Percentiles rank a stretch among this genome's conserved stretches.
Conservation (phyloP, 768 basidiomycete species). For the Boletellus ananas region DNA sequence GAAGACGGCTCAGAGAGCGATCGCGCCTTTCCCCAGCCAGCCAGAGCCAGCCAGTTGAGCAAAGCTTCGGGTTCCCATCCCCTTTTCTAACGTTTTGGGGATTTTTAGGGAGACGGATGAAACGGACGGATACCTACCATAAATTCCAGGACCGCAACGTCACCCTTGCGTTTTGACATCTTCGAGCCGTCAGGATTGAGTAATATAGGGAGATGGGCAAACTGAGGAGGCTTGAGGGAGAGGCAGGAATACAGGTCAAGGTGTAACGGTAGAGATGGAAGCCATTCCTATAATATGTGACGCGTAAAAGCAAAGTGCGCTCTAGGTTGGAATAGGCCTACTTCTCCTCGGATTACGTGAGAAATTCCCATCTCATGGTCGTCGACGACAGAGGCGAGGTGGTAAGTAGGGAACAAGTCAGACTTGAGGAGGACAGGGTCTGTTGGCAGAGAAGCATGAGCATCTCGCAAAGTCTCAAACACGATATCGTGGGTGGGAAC, state of each 20-base stretch:
- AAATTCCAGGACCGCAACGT: constrained; percentile 83
- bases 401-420: constrained; percentile 93
- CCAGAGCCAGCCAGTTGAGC: constrained; percentile 89
- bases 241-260: constrained; percentile 84
- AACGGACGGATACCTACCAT: constrained; percentile 48
- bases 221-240: constrained; percentile 66
- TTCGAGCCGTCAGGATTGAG: constrained; percentile 89
- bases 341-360: constrained; percentile 94
- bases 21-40: constrained; percentile 80
- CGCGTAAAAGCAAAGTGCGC: neutral
- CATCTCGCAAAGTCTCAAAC: constrained; percentile 71
- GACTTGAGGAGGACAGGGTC: constrained; percentile 92
- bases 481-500: constrained; percentile 61
- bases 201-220: constrained; percentile 88
- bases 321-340: constrained; percentile 24
- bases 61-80: constrained; percentile 91
- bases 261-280: constrained; percentile 89
- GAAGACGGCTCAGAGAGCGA: constrained; percentile 21
- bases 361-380: constrained; percentile 96
- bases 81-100: constrained; percentile 45
- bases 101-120: neutral
- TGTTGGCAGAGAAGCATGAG: constrained; percentile 73
- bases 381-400: constrained; percentile 93
- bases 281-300: constrained; percentile 72
- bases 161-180: constrained; percentile 92